A percentile compares a stretch with the other conserved stretches of the same genome.
These are phyloP conservation scores for Myxozyma udenii DNA, from an alignment of 805 yeast species.

Conservation along the genomic window DNA sequence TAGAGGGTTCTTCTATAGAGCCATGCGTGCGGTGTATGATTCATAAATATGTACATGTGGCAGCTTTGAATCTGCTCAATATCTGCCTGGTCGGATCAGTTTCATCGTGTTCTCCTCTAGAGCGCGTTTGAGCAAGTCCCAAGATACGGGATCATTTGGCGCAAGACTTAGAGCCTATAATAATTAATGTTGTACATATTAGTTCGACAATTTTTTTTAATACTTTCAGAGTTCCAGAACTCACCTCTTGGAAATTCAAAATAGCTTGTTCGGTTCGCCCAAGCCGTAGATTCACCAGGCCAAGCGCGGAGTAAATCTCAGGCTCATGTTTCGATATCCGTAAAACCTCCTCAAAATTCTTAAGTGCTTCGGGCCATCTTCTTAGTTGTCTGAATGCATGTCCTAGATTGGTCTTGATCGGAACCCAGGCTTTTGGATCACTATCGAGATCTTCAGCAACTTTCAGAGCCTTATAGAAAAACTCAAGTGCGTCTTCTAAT, in stretches of 20 bases:
- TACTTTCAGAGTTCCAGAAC: slow-evolving; percentile 1
- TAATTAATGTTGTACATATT: neutral
- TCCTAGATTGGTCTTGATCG: slow-evolving; percentile 82
- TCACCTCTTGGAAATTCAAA: slow-evolving; percentile 61
- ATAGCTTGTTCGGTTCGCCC: slow-evolving; percentile 66
- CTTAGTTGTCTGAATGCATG: slow-evolving; percentile 74
- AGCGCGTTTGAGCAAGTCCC: slow-evolving; percentile 77
- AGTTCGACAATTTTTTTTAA: neutral
- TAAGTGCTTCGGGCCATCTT: slow-evolving; percentile 61
- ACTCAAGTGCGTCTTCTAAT: slow-evolving; percentile 63
- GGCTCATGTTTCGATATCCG: slow-evolving; percentile 67
- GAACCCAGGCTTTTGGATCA: slow-evolving; percentile 78
- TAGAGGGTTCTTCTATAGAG: no score
- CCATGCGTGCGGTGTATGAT: no score
- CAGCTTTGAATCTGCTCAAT: no score
- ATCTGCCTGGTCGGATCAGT: no score
- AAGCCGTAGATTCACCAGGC: slow-evolving; percentile 70
- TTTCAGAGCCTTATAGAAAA: slow-evolving; percentile 64
- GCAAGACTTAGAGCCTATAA: slow-evolving; percentile 62
- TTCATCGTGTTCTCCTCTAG: slow-evolving; percentile 28
- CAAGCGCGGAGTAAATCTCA: slow-evolving; percentile 78
- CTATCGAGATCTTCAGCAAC: slow-evolving; percentile 68
- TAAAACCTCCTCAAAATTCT: slow-evolving; percentile 72
- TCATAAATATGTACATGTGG: neutral
- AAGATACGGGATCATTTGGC: slow-evolving; percentile 80